Evolutionary conservation across 257 asterid species (phyloP), one percentile per base, ranked within the genome.

Genomic region (Salvia rosmarinus): DNA sequence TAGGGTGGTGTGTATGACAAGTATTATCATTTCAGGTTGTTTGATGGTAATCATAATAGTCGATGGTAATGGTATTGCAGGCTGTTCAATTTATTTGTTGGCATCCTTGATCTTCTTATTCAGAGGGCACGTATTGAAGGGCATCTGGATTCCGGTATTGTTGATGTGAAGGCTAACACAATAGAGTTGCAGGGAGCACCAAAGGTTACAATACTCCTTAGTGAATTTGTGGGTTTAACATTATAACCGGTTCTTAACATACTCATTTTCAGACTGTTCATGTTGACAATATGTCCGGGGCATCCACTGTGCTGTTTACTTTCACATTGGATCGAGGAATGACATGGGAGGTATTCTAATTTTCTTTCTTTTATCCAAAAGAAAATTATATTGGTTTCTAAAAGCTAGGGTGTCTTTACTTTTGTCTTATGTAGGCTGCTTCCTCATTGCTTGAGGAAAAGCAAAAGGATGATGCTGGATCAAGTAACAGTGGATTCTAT

Each of bases 321-420:
- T 94, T 91, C 82, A 85, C 93, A 14, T 65, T 94, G 85, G 95
- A 91, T 75, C 90, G 97, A 74, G 99, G 99, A 86, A 81, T 91
- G 79, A 84, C 95, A 46, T 94, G 95, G 91, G 96, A 89, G 99
- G 99, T 94, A 86, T 54, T 66, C 42, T 56, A 55, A 58, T 37
- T 52, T 9, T 58, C 56, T 30, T 6, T 21, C 28, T 57, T 4
- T 2, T 8, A 19, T 20, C 44, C 39, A 13, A 51, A 17, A 21
- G 40, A 65, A 62, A 47, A 37, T 39, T 66, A 5, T 54, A 16
- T 43, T 60, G 20, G 54, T 68, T 35, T 65, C n/a, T 52, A 39
- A 59, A 59, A 56, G 47, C 47, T 70, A 59, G 12, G 40, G 49
- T 64, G 20, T 43, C 21, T 51, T 71, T 17, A 52, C 56, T 67